These are phyloP conservation scores for Pythium diclinum DNA, from an alignment of 352 stramenopile species.

Conservation along the genomic window DNA sequence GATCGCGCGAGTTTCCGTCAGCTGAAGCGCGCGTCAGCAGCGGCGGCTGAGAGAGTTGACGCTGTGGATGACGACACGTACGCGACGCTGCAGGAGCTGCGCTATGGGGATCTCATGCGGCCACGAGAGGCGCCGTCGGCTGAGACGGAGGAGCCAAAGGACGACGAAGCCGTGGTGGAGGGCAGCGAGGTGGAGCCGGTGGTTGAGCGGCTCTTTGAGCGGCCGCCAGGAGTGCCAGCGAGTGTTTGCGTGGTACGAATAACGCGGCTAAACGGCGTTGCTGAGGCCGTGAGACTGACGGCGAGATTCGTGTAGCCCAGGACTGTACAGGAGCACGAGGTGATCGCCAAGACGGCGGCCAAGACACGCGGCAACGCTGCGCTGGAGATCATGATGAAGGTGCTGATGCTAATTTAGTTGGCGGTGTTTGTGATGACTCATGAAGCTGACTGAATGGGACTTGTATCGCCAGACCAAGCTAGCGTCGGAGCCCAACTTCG, in stretches of 20 bases:
- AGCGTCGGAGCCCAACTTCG: slow-evolving; percentile 7
- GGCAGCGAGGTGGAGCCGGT: not conserved
- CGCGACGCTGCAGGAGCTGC: slow-evolving; percentile 12
- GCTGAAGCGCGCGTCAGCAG: slow-evolving; percentile 23
- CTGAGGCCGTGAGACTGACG: not conserved
- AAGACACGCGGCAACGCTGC: slow-evolving; percentile 15
- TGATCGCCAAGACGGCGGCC: slow-evolving; percentile 11
- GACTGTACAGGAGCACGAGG: slow-evolving; percentile 6
- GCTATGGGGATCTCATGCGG: slow-evolving; percentile 12
- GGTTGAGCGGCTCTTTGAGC: not conserved
- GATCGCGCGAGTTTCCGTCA: slow-evolving; percentile 45
- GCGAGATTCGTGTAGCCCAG: not conserved
- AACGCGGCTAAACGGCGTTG: too few relatives aligned
- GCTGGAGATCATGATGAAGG: slow-evolving; percentile 22
- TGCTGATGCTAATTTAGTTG: not conserved
- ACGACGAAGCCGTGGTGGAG: not conserved
- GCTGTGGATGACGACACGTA: not conserved
- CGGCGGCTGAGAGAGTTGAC: not conserved
- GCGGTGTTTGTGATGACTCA: not conserved
- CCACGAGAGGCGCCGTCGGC: not conserved
- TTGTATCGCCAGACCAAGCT: not conserved
- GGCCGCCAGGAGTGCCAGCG: not conserved
- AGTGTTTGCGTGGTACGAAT: not conserved
- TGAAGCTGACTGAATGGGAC: not conserved
- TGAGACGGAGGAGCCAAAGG: not conserved